Conservation (phyloP, 352 stramenopile species). For the Blastocystis sp. region DNA sequence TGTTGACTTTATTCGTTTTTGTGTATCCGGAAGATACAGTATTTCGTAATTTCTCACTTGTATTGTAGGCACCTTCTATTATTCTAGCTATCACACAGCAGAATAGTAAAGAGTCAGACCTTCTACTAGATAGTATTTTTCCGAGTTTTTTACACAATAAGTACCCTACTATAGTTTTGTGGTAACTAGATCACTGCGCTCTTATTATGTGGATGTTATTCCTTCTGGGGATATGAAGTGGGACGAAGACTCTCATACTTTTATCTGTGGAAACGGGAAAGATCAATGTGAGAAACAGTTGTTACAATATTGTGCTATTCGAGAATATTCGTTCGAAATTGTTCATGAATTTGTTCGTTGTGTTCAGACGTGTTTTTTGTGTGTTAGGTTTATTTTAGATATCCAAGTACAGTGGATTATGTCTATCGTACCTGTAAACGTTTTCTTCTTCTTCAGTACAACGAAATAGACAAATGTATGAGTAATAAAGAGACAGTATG, state of each 20-base stretch:
- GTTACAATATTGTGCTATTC: slow-evolving; percentile 46
- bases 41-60: background rate
- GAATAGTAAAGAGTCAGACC: background rate
- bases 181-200: background rate
- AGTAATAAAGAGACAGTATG: background rate
- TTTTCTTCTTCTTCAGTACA: slow-evolving; percentile 8
- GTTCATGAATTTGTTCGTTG: slow-evolving; percentile 46
- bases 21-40: background rate
- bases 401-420: background rate
- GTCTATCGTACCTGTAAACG: background rate
- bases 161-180: background rate
- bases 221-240: slow-evolving; percentile 22
- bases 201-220: slow-evolving; percentile 21
- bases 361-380: background rate
- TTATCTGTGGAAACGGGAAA: background rate
- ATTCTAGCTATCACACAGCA: background rate
- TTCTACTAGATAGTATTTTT: background rate
- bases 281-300: slow-evolving; percentile 22
- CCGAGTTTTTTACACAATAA: background rate
- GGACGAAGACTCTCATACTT: background rate
- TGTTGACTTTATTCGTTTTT: background rate
- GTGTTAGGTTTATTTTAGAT: background rate
- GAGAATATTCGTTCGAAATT: slow-evolving; percentile 47
- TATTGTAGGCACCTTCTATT: background rate
- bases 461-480: slow-evolving; percentile 32